Conservation (phyloP, 1,284 basidiomycete species). For the Pseudozyma flocculosa region DNA sequence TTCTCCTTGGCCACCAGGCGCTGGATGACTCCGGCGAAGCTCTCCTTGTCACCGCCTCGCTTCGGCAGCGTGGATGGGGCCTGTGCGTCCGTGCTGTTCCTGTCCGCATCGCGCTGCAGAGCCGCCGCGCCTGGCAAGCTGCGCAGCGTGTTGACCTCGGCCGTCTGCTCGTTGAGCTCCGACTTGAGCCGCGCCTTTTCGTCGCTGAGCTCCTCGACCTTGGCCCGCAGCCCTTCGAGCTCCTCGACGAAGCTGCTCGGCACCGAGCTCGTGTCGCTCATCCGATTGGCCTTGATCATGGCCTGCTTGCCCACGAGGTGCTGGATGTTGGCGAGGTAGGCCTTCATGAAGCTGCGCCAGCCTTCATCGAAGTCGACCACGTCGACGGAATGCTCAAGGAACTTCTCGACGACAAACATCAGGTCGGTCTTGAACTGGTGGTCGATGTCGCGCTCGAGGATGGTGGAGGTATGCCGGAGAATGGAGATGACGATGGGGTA, state of each 20-base stretch:
- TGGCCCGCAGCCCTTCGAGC: slow-evolving; percentile 65
- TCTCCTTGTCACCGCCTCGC: slow-evolving; percentile 56
- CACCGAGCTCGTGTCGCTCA: slow-evolving; percentile 61
- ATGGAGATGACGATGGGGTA: slow-evolving; percentile 53
- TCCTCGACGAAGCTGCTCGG: slow-evolving; percentile 66
- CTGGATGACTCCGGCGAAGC: slow-evolving; percentile 75
- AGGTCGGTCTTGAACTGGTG: slow-evolving; percentile 67
- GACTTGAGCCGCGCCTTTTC: slow-evolving; percentile 67
- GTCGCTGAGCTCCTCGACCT: slow-evolving; percentile 67
- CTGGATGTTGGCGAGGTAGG: slow-evolving; percentile 68
- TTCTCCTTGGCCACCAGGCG: slow-evolving; percentile 81
- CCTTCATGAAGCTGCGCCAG: slow-evolving; percentile 68
- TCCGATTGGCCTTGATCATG: slow-evolving; percentile 62
- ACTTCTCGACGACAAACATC: slow-evolving; percentile 68
- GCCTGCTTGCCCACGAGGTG: slow-evolving; percentile 70
- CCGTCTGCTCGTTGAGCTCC: slow-evolving; percentile 66
- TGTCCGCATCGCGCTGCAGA: slow-evolving; percentile 15
- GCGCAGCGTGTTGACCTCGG: slow-evolving; percentile 69
- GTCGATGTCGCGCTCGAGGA: slow-evolving; percentile 68
- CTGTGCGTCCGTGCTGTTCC: slow-evolving; percentile 4
- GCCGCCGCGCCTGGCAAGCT: slow-evolving; percentile 59
- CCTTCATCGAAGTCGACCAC: slow-evolving; percentile 70
- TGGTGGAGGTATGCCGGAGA: slow-evolving; percentile 64
- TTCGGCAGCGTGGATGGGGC: slow-evolving; percentile 21
- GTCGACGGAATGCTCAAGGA: slow-evolving; percentile 67